Evolutionary conservation across 2,329 filamentous ascomycete genomes (phyloP).

Genomic region (Cordyceps pruinosa): DNA sequence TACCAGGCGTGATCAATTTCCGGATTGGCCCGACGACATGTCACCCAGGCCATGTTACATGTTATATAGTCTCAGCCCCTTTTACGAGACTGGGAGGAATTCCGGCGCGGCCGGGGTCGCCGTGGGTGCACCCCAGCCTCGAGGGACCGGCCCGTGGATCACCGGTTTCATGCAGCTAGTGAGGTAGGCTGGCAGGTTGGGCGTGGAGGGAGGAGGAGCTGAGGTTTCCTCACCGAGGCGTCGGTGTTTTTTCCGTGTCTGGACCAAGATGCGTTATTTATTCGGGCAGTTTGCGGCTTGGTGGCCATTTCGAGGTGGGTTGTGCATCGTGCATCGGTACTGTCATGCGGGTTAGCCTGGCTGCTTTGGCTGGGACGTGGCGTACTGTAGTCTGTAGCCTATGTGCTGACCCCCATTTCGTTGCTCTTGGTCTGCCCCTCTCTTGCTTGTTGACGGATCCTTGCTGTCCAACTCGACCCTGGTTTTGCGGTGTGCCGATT

Average conservation of each 20-base stretch:
- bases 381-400: no score
- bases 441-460: not conserved
- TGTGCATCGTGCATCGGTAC: not conserved
- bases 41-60: not conserved
- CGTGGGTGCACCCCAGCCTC: not conserved
- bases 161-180: not conserved
- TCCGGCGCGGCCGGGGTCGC: not conserved
- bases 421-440: not conserved
- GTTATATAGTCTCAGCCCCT: not conserved
- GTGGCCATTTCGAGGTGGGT: not conserved
- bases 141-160: slow-evolving; percentile 3
- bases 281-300: not conserved
- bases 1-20: not conserved
- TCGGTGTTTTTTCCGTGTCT: not conserved
- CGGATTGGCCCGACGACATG: not conserved
- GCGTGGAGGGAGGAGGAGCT: not conserved
- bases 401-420: not conserved
- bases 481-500: not conserved
- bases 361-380: not conserved
- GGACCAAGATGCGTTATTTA: not conserved
- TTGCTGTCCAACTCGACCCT: not conserved
- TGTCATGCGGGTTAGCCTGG: not conserved
- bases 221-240: not conserved
- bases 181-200: not conserved
- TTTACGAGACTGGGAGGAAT: not conserved